Evolutionary conservation across 495 filamentous ascomycete genomes (phyloP), one percentile per base, ranked within the genome.

Genomic region (Hypoxylon subgilvum): DNA sequence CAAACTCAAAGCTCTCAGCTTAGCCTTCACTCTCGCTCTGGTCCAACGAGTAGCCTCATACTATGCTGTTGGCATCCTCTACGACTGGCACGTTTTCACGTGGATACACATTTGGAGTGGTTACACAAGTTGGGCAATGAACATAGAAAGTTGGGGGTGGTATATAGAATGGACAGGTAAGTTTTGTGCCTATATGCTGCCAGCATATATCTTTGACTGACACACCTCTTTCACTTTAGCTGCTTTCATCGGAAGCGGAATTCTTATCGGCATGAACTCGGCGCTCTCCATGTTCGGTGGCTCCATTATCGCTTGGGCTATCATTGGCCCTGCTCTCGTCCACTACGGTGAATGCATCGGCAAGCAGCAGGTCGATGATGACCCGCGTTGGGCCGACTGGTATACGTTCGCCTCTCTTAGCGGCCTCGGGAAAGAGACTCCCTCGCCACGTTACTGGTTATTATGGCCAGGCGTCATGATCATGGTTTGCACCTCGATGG

Each of bases 61-160:
- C 38, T 88, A 88, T 57, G 82, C 81, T 27, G 63, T 82, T 12
- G 85, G 85, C 30, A 79, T 87, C 36, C 70, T 88, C 19, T 88
- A 83, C 74, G 85, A 87, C 61, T 87, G 85, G 85, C 84, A 87
- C 59, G 60, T 82, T 42, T 84, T 85, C 58, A 83, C 78, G 12
- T 86, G 84, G 84, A 79, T 86, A 59, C 82, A 76, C 58, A 82
- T 84, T 52, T 86, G 82, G 82, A 77, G 78, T 40, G 67, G 76
- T n/a, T 81, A 84, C 66, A 79, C 66, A 1, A 83, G 80, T 62
- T 71, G 68, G 51, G 83, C 83, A 0, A 58, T 87, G 53, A 75
- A 79, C 43, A 78, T 85, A 17, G 84, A 87, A 68, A 85, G 79
- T 52, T 87, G 85, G 85, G 82, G 83, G 17, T 88, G 85, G 85